Base-by-base conservation (phyloP, 495 filamentous ascomycete genomes). In the Lasiosphaeria miniovina region DNA sequence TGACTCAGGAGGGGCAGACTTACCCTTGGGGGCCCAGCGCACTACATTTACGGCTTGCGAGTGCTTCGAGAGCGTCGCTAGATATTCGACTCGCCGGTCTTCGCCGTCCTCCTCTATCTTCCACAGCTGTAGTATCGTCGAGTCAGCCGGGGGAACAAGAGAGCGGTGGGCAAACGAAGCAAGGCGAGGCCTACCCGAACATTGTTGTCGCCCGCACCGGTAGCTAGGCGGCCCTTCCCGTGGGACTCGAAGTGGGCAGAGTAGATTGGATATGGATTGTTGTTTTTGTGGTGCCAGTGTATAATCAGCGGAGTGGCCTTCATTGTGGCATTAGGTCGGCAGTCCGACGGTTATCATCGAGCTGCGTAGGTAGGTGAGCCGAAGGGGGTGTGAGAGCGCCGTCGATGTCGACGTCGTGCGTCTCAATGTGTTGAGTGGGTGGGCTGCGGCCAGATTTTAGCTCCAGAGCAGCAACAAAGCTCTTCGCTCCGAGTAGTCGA, bases 41-140 rank as follows among this genome's bases (percentile, higher is more conserved):
- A 99, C 95, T 46, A 97, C 94, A 82, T 99, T 99, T 63, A 99
- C 95, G 35, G 94, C 91, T 74, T 98, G 95, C 31, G 91, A 93
- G 72, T 99, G 94, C 73, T 95, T 96, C 34, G 87, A 75, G 58
- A 98, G 80, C 0, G 93, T 98, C 48, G 91, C 91, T 55, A 99
- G 74, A 69, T 98, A 99, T 33, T 90, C 86, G 38, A 95, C 90
- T 60, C 85, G 94, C 40, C 92, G 80, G 60, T 91, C 88, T 48
- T 96, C 93, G n/a, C 90, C 92, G 59, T 87, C 86, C 31, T 83
- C 76, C 55, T 96, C 90, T 54, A 99, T 78, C 73, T 86, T 91
- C 94, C 94, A 99, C 60, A 98, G 75, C 89, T 95, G 24, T 2
- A 24, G 24, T 24, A 71, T 66, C 32, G 6, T 11, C 6, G 15